Evolutionary conservation across 2,329 filamentous ascomycete genomes (phyloP), one percentile per base, ranked within the genome.

Genomic region (Microdochium trichocladiopsis): DNA sequence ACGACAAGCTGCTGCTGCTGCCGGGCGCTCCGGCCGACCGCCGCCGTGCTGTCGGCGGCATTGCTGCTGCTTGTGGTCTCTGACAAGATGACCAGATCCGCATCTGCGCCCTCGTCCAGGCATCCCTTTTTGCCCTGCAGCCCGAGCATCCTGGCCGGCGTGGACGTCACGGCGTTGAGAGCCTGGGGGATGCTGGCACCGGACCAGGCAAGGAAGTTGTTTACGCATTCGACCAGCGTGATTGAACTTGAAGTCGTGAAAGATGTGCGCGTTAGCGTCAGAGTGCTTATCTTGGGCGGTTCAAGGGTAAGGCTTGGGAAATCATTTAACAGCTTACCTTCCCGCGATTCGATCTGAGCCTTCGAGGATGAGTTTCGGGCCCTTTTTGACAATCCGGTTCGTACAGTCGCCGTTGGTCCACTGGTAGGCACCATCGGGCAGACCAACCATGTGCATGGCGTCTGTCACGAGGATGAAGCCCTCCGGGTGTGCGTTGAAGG

Each of bases 391-490:
- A 57, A 87, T 83, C 33, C 72, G 75, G 57, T 77, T 77, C 47
- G 75, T 75, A 24, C 71, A 70, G 52, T 80, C 77, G 6, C 82
- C 82, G 60, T 96, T 95, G 4, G 84, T 92, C 90, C 90, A 95
- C 56, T 86, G 81, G 65, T 96, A 95, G 2, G 82, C 78, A 2
- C 92, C 92, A 61, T 96, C 91, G 0, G 88, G 87, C 51, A 95
- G 75, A 1, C 92, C 92, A 21, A 89, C 86, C 16, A 95, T 78
- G 59, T 89, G 85, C 90, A 95, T 95, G 4, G 91, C 91, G 68
- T 96, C 92, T 0, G 92, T 96, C 47, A 96, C 91, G 5, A 96
- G 80, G 55, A 96, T 87, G 62, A 94, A 85, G 1, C 92, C 92
- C 4, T 86, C 80, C 0, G 90, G 90, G 63, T 96, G 89, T 1